Evolutionary conservation across 345 rosid species (phyloP).

Genomic region (Eucalyptus microcorys): DNA sequence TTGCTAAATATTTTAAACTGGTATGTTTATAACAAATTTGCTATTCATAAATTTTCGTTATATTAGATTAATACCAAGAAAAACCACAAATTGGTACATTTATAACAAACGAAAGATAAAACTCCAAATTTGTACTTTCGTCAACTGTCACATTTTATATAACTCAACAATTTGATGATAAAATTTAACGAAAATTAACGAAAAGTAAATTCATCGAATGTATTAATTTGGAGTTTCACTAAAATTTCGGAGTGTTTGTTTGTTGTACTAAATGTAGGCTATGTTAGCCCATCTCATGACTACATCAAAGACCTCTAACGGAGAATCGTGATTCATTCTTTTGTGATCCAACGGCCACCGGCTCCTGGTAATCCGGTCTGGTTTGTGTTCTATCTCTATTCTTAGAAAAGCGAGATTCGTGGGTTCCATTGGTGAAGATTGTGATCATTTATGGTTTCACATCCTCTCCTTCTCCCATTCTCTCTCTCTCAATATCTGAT

Average conservation of each 20-base stretch:
- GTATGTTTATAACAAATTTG: no score
- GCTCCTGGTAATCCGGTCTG: background rate
- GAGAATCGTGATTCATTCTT: background rate
- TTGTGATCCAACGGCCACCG: background rate
- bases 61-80: accelerated
- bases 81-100: accelerated
- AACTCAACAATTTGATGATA: no score
- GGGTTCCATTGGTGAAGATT: background rate
- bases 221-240: background rate
- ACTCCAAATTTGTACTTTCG: accelerated
- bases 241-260: accelerated
- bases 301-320: background rate
- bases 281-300: background rate
- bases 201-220: accelerated
- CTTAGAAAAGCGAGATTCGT: background rate
- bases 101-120: no score
- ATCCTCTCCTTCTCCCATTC: background rate
- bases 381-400: background rate
- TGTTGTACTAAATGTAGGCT: background rate
- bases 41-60: no score
- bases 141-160: accelerated
- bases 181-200: no score
- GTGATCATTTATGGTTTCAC: background rate
- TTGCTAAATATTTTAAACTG: accelerated
- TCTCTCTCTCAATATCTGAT: background rate